Percentiles rank a stretch among this genome's conserved stretches.
phyloP scores from a whole-genome alignment of 306 rosid species.

The Acacia crassicarpa region DNA sequence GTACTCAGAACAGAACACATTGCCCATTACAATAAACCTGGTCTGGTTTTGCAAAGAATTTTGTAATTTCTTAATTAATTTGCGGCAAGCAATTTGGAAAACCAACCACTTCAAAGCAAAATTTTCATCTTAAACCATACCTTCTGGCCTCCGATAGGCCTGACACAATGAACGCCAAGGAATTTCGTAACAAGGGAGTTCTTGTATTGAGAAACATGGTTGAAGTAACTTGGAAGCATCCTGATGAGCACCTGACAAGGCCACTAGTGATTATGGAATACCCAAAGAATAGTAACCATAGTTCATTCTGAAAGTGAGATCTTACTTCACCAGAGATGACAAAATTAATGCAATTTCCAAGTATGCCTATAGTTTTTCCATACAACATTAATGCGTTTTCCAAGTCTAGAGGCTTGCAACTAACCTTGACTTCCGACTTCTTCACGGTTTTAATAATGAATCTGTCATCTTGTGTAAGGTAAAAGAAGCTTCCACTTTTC shows the following conservation, averaged over 20 bases:
- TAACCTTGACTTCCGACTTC: constrained; percentile 65
- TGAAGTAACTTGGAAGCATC: constrained; percentile 56
- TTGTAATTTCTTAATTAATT: neutral
- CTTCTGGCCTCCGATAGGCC: constrained; percentile 58
- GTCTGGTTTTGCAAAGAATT: constrained; percentile 39
- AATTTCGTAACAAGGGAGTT: constrained; percentile 57
- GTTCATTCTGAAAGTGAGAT: constrained; percentile 28
- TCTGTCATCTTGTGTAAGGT: constrained; percentile 56
- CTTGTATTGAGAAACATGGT: constrained; percentile 53
- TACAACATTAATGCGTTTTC: constrained; percentile 21
- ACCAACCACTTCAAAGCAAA: constrained; percentile 15
- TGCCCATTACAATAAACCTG: constrained; percentile 57
- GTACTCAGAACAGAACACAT: constrained; percentile 55
- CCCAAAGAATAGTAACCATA: constrained; percentile 23
- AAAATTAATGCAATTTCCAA: constrained; percentile 27
- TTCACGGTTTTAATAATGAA: constrained; percentile 56
- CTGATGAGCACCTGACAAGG: constrained; percentile 53
- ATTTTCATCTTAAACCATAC: constrained; percentile 20
- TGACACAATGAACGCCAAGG: constrained; percentile 58
- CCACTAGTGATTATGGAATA: constrained; percentile 33
- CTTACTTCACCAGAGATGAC: constrained; percentile 16
- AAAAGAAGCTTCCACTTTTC: constrained; percentile 59
- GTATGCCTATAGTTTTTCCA: neutral
- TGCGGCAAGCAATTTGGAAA: constrained; percentile 8
- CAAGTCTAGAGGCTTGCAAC: constrained; percentile 31